Evolutionary conservation across 139 green algal genomes (phyloP), one percentile per base, ranked within the genome.

Genomic region (Coccomyxa sp.): DNA sequence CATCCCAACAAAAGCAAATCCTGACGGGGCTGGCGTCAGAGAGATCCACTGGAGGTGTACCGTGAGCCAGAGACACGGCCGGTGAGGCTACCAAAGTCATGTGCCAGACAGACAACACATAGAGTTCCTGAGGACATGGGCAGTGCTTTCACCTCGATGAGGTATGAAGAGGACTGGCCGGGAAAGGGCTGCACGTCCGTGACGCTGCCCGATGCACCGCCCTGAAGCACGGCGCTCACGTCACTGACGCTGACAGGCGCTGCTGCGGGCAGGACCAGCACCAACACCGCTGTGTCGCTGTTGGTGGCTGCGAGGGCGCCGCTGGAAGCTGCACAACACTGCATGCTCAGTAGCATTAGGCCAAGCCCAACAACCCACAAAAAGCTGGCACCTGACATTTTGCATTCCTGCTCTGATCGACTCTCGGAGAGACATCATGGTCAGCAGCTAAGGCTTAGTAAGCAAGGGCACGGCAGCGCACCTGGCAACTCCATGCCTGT

Each of bases 401-500:
- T 64, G 50, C 27, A 22, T 64, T 64, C 2, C 4, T 64, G 18
- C 50, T 64, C 50, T 64, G 50, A 64, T 18, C 1, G 18, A 64
- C 50, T 64, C 27, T 1, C 5, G 27, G 22, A 18, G 50, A 1
- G 18, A 31, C 18, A 3, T 3, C 22, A 1, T 18, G 5, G 50
- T 58, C 44, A 27, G 44, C 44, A 58, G 44, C 10, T 58, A 14
- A 58, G 12, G 44, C 44, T 58, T 14, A 58, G 10, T 31, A 18
- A 64, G 12, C 10, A 10, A 36, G 6, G 27, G 12, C 24, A 34
- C 27, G 64, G 2, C 2, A 5, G n/a, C 6, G 6, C n/a, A 36
- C 64, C 64, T 36, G 64, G n/a, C 35, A 75, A 64, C 68, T 81
- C 77, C 77, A 81, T 81, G 35, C 37, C 54, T 27, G 77, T 81